Percentiles rank a stretch among this genome's conserved stretches.
Evolutionary conservation across 306 rosid genomes (phyloP).

Genomic region (Mimosa pudica): DNA sequence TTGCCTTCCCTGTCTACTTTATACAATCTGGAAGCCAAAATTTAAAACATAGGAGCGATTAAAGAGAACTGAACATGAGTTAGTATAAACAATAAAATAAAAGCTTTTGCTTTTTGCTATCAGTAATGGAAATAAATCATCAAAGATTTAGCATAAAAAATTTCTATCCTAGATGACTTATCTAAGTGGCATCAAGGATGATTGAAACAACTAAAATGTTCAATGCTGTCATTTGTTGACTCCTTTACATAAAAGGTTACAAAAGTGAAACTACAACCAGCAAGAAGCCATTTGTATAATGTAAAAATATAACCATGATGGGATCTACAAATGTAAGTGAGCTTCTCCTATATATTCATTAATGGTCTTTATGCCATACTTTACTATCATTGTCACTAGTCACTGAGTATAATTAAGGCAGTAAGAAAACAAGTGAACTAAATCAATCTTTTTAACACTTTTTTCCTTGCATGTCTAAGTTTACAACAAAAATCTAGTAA

Average conservation of each 20-base stretch:
- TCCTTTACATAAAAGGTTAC: too few species aligned
- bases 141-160: not conserved
- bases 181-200: not conserved
- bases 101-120: not conserved
- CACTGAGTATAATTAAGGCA: too few species aligned
- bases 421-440: not conserved
- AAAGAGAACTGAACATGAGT: not conserved
- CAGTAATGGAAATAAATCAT: not conserved
- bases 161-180: not conserved
- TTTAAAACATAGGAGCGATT: not conserved
- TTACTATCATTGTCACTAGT: not conserved
- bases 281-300: too few species aligned
- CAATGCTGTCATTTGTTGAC: not conserved
- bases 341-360: too few species aligned
- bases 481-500: not conserved
- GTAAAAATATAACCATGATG: not conserved
- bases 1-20: too few species aligned
- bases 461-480: too few species aligned
- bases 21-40: too few species aligned
- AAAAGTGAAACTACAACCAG: too few species aligned
- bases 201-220: too few species aligned
- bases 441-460: too few species aligned
- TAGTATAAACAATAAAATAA: not conserved
- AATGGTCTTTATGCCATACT: not conserved
- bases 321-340: not conserved